phyloP scores from a whole-genome alignment of 176 grass and related monocot species.

The Oryza punctata region DNA sequence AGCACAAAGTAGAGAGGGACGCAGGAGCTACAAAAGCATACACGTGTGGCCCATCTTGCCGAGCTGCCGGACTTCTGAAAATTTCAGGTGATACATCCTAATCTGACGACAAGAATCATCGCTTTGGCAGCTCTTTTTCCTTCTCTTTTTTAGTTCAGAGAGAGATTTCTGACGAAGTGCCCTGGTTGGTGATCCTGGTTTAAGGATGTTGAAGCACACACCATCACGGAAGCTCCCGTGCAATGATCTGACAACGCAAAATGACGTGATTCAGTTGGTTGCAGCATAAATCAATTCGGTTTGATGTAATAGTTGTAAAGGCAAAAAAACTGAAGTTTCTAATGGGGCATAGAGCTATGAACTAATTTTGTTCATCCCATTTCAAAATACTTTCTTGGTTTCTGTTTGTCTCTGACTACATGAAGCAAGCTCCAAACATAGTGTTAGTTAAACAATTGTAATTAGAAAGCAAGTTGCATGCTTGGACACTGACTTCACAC shows the following conservation, averaged over 20 bases:
- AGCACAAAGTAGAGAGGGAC: slow-evolving; percentile 30
- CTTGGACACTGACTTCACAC: slow-evolving; percentile 47
- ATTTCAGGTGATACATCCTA: slow-evolving; percentile 42
- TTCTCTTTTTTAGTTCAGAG: background rate
- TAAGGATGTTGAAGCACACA: slow-evolving; percentile 30
- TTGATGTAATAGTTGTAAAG: slow-evolving; percentile 23
- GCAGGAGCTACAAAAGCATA: slow-evolving; percentile 31
- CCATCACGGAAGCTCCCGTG: slow-evolving; percentile 37
- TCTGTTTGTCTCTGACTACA: slow-evolving; percentile 4
- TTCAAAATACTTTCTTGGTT: background rate
- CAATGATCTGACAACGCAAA: slow-evolving; percentile 26
- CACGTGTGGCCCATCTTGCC: slow-evolving; percentile 30
- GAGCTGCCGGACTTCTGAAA: slow-evolving; percentile 21
- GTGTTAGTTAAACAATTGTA: slow-evolving; percentile 33
- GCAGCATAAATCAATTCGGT: slow-evolving; percentile 18
- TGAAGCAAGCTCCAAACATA: slow-evolving; percentile 24
- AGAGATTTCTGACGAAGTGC: background rate
- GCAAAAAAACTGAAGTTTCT: slow-evolving; percentile 8
- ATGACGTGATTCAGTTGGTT: background rate
- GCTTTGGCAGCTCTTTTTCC: slow-evolving; percentile 33
- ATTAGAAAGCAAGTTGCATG: slow-evolving; percentile 35
- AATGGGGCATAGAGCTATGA: background rate
- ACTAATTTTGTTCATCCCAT: background rate
- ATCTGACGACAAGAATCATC: slow-evolving; percentile 38
- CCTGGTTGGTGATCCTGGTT: slow-evolving; percentile 18